Base-by-base conservation (phyloP, 2,329 filamentous ascomycete genomes). In the Cladosporium velox region DNA sequence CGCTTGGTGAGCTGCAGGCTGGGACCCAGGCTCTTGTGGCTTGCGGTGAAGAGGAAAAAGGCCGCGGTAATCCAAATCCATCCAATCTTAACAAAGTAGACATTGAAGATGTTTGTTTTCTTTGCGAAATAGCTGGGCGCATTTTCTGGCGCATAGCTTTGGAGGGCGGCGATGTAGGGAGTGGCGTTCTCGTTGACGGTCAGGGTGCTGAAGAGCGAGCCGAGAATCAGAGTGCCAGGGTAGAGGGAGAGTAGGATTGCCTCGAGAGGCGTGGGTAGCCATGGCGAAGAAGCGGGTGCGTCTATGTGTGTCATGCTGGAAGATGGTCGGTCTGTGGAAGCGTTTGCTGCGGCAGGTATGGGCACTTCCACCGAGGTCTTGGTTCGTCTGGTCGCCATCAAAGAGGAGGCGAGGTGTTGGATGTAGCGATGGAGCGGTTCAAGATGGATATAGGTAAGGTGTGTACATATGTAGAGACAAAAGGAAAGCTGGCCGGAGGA, bases 91-190 rank as follows among this genome's bases (percentile, higher is more conserved):
- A 99, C 95, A 75, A 98, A 99, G 73, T 93, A 86, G 57, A 91
- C 79, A 77, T 99, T 99, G 85, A 98, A 91, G 62, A 97, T 73
- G 80, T 99, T 99, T 77, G 88, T 86, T 80, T 99, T 99, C 72
- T 90, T 90, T 57, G 95, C 94, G 77, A 99, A 99, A 83, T 98
- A 99, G 76, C 86, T 90, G 2, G 91, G 91, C 60, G 90, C 86
- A 4, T 83, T 77, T 49, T 78, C 75, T 66, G 78, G 84, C 3
- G 83, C 78, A 78, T 91, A 90, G 14, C 90, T 85, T 75, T 93
- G 90, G 28, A 84, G 78, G 49, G 80, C 74, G 2, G 83, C 77
- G 69, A 88, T 86, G 82, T 92, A 92, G 3, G 86, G 83, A 18
- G 64, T 61, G 34, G 49, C 38, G 1, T 86, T 83, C 57, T 82